Conservation (phyloP, 2,329 filamentous ascomycete species). For the Claviceps maximensis region DNA sequence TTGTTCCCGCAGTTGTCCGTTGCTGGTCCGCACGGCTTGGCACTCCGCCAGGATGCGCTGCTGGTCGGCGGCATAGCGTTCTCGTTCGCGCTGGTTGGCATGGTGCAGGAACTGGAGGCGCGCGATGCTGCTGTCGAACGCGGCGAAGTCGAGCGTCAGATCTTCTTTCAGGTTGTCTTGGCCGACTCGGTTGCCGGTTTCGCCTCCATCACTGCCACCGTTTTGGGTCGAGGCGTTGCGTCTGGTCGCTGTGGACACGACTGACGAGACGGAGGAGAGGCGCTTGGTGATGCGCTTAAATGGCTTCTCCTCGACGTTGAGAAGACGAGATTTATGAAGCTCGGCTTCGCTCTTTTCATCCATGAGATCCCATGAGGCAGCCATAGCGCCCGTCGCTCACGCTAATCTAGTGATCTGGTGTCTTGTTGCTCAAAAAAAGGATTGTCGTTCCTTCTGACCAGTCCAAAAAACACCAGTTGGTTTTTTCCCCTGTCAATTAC, state of each 20-base stretch:
- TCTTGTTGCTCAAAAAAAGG: neutral
- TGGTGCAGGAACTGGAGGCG: slow-evolving; percentile 78
- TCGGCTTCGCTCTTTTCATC: slow-evolving; percentile 68
- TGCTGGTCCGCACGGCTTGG: slow-evolving; percentile 63
- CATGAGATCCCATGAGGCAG: slow-evolving; percentile 47
- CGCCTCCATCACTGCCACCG: slow-evolving; percentile 25
- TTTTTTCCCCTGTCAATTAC: too few relatives aligned
- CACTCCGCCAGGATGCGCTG: slow-evolving; percentile 66
- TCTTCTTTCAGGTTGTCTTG: slow-evolving; percentile 61
- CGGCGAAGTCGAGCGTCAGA: slow-evolving; percentile 73
- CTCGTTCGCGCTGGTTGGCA: slow-evolving; percentile 71
- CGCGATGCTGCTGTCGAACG: slow-evolving; percentile 74
- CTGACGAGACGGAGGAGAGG: slow-evolving; percentile 54
- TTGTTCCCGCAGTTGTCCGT: slow-evolving; percentile 55
- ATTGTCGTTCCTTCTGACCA: neutral
- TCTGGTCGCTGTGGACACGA: slow-evolving; percentile 29
- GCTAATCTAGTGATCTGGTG: neutral
- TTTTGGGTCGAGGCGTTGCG: slow-evolving; percentile 18
- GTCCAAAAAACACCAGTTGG: too few relatives aligned
- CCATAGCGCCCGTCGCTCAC: slow-evolving; percentile 18
- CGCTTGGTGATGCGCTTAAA: slow-evolving; percentile 82
- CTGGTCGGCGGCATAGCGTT: slow-evolving; percentile 72
- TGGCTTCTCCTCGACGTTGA: slow-evolving; percentile 83
- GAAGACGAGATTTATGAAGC: slow-evolving; percentile 74
- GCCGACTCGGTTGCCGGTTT: slow-evolving; percentile 11